Evolutionary conservation across 306 rosid species (phyloP).

Genomic region (Rosa persica): DNA sequence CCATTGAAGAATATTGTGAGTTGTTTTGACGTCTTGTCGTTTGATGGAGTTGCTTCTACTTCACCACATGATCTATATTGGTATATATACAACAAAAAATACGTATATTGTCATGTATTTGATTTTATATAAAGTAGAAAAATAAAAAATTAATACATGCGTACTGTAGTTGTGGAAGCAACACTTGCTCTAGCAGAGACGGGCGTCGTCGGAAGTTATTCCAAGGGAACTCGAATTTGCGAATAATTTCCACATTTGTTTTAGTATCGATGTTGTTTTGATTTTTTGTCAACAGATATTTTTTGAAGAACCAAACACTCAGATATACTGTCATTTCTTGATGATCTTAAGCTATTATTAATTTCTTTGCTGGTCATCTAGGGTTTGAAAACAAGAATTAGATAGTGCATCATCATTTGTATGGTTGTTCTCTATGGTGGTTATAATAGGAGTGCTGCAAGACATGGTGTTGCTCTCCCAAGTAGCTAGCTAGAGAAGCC

Average conservation of each 20-base stretch:
- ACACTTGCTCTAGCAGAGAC: conserved; percentile 13
- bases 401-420: not conserved
- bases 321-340: conserved; percentile 12
- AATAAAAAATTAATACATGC: not conserved
- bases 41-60: not conserved
- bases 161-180: conserved; percentile 24
- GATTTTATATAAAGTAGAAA: not conserved
- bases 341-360: not conserved
- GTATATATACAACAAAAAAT: not conserved
- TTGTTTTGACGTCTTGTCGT: conserved; percentile 18
- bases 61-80: conserved; percentile 19
- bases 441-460: conserved; percentile 1
- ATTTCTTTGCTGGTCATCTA: not conserved
- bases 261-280: not conserved
- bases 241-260: conserved; percentile 2
- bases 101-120: not conserved
- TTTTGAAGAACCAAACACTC: conserved; percentile 31
- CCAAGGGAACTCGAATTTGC: not conserved
- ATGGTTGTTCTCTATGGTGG: not conserved
- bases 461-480: not conserved
- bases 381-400: not conserved
- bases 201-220: conserved; percentile 5
- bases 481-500: not conserved
- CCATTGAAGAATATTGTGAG: conserved; percentile 38
- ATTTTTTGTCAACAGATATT: conserved; percentile 21